Percentiles rank a stretch among this genome's conserved stretches.
phyloP scores from a whole-genome alignment of 495 filamentous ascomycete species.

The Penicillium odoratum region DNA sequence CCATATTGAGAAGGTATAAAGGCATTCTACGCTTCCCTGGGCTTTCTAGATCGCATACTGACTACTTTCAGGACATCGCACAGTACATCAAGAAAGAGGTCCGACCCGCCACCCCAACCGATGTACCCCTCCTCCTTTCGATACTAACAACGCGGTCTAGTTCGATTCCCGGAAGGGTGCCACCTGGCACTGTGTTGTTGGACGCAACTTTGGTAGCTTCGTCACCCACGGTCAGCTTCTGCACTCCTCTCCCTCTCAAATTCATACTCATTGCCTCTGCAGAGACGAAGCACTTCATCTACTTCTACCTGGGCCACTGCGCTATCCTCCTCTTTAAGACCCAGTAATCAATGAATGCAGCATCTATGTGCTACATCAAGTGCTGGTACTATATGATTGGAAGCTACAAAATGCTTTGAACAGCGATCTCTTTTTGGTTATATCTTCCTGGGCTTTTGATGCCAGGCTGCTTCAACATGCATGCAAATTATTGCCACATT shows the following conservation, averaged over 20 bases:
- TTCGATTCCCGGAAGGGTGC: constrained; percentile 89
- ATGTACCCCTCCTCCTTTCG: constrained; percentile 11
- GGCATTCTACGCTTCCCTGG: not conserved
- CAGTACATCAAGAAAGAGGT: constrained; percentile 97
- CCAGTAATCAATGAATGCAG: constrained; percentile 55
- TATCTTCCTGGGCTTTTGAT: constrained; percentile 1
- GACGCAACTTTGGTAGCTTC: constrained; percentile 97
- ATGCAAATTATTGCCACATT: constrained; percentile 9
- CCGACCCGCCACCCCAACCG: constrained; percentile 32
- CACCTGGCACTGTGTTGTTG: constrained; percentile 98
- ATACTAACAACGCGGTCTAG: constrained; percentile 46
- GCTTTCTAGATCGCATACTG: constrained; percentile 15
- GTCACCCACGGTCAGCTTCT: constrained; percentile 83
- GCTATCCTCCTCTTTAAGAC: constrained; percentile 99
- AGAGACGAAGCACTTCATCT: constrained; percentile 99
- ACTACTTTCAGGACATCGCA: constrained; percentile 74
- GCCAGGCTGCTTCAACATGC: constrained; percentile 9
- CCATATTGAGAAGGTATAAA: constrained; percentile 83
- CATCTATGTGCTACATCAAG: not conserved
- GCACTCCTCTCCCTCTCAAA: not conserved
- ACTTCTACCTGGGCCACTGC: constrained; percentile 99
- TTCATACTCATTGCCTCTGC: constrained; percentile 19
- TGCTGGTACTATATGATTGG: not conserved
- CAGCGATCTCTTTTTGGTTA: constrained; percentile 18
- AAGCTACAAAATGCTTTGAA: constrained; percentile 14